A percentile compares a stretch with the other conserved stretches of the same genome.
phyloP scores from a whole-genome alignment of 768 basidiomycete genomes.

The Asterophora parasitica region DNA sequence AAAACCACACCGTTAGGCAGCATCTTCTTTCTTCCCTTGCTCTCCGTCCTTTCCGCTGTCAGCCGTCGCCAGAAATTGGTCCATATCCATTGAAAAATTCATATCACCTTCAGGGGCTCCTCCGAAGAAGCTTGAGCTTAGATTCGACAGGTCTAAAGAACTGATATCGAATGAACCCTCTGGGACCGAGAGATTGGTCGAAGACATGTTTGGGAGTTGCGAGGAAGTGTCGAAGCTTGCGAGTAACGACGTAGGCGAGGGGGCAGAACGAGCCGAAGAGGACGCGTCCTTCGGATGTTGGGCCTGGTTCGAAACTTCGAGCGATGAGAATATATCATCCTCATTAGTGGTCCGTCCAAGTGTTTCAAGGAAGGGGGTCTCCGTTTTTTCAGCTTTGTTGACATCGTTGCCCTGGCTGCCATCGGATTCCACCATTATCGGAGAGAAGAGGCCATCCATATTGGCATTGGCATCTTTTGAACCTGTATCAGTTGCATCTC shows the following conservation, averaged over 20 bases:
- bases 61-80: slow-evolving; percentile 44
- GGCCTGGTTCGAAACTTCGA: slow-evolving; percentile 18
- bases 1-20: neutral
- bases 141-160: slow-evolving; percentile 40
- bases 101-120: slow-evolving; percentile 34
- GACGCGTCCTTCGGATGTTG: slow-evolving; percentile 14
- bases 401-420: slow-evolving; percentile 5
- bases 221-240: slow-evolving; percentile 38
- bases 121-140: slow-evolving; percentile 40
- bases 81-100: slow-evolving; percentile 48
- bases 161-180: slow-evolving; percentile 44
- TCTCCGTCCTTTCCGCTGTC: slow-evolving; percentile 18
- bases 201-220: slow-evolving; percentile 21
- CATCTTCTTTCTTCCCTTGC: slow-evolving; percentile 1
- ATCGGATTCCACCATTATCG: slow-evolving; percentile 26
- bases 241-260: slow-evolving; percentile 37
- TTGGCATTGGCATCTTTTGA: slow-evolving; percentile 29
- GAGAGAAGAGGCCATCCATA: slow-evolving; percentile 51
- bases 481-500: slow-evolving; percentile 36
- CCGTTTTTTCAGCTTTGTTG: slow-evolving; percentile 16
- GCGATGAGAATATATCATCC: slow-evolving; percentile 31
- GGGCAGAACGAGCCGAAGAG: slow-evolving; percentile 21
- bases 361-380: slow-evolving; percentile 34
- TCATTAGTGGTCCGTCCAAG: slow-evolving; percentile 17
- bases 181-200: slow-evolving; percentile 16